Evolutionary conservation across 257 asterid species (phyloP), one percentile per base, ranked within the genome.

Genomic region (Solanum lignicaule): DNA sequence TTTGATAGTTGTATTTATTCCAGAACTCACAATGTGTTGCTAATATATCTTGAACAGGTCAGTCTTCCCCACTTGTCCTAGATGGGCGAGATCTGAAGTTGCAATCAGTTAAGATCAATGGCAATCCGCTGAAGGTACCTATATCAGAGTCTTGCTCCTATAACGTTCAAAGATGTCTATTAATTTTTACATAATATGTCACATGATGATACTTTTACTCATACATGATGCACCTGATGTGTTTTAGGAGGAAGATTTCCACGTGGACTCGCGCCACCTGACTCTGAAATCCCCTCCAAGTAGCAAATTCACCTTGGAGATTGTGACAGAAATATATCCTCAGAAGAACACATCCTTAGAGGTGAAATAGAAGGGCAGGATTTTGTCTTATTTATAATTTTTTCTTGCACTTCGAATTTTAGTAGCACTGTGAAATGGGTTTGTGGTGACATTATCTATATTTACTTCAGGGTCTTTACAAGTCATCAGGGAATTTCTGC

Each of bases 401-500:
- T 85, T 83, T 36, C 32, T 29, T 55, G 39, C 55, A 41, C 71
- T 32, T 29, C 20, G 36, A 11, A 15, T 75, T 43, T 31, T 27
- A 18, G 74, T 15, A 33, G n/a, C 35, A 8, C 35, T 32, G 72
- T 68, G 73, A 58, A 68, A 39, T 60, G 43, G 25, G 31, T 84
- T 48, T 85, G 23, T 85, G 60, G 73, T 36, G 48, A 48, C 81
- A 35, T 76, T 36, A 29, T 84, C 73, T 52, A 39, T 81, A 84
- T 87, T 62, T 81, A 82, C 48, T 90, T 86, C 39, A 78, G 99
- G 99, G 99, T 86, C 99, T 97, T 87, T 97, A 95, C 91, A 95
- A 93, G 93, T 89, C 99, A 86, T 93, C 99, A 16, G 95, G 95
- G 83, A 97, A 97, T 91, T 97, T 96, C 91, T 97, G 99, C 92